Evolutionary conservation across 352 stramenopile genomes (phyloP), one percentile per base, ranked within the genome.

Genomic region (Phytophthora colocasiae): DNA sequence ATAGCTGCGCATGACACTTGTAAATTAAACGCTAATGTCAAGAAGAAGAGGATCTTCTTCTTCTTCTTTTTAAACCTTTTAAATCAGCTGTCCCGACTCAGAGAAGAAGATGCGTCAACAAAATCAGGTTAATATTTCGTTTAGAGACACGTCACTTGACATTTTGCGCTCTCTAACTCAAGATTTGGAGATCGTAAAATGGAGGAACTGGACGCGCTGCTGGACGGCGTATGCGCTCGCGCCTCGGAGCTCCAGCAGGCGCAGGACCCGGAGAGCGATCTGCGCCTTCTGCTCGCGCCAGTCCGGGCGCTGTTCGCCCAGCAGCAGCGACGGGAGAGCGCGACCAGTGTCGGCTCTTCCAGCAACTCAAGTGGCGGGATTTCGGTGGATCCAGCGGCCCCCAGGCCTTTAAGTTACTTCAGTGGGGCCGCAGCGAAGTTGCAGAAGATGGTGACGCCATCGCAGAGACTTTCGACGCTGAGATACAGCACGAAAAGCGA

Each of bases 191-290:
- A 7, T 7, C 17, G 39, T 36, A 63, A 54, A 58, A 80, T 93
- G 65, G 78, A 83, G 58, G 78, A 87, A 62, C 36, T 92, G 27
- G 83, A 93, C 58, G 81, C 65, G 57, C 71, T 92, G 22, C 73
- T 95, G 4, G 84, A 75, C 49, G 41, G 53, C 54, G 71, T 84
- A 19, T 87, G 58, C 43, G 75, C 77, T 27, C 76, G 73, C 45
- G 81, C 83, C 12, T n/a, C 36, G n/a, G 69, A 75, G 26, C 47
- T 93, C 32, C 56, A 73, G 40, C 51, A 54, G 9, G 66, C 74
- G 0, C 41, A 75, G 2, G 72, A 92, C 46, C 75, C 86, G 4
- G 63, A 82, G 53, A 26, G 36, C 3, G 48, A 63, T 43, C 54
- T 93, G 43, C 75, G 71, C 6, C 65, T 74, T 29, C 69, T 92